Percentiles rank a stretch among this genome's conserved stretches.
Conservation (phyloP, 139 green algal species). For the Coelastrella sp. region DNA sequence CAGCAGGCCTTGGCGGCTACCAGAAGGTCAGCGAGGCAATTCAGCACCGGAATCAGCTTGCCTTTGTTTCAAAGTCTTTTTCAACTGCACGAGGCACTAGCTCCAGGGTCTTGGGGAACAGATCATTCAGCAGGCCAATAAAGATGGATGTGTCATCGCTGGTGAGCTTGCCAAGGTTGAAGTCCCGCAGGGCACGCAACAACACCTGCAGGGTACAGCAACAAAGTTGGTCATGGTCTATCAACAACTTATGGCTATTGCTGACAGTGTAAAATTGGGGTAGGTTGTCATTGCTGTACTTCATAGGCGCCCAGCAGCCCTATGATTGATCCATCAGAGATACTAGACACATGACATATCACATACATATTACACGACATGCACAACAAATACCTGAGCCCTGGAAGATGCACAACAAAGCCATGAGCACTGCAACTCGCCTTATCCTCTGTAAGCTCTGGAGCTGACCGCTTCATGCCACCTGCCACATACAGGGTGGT, state of each 20-base stretch:
- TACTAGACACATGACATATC: too few relatives aligned
- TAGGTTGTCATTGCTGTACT: neutral
- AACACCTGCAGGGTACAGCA: slow-evolving; percentile 66
- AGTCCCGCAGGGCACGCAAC: slow-evolving; percentile 92
- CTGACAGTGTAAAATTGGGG: too few relatives aligned
- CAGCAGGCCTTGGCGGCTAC: too few relatives aligned
- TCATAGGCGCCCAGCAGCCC: too few relatives aligned
- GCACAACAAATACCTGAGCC: too few relatives aligned
- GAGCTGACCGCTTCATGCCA: slow-evolving; percentile 90
- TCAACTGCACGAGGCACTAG: slow-evolving; percentile 85
- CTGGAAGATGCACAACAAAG: neutral
- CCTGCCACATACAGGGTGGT: slow-evolving; percentile 95
- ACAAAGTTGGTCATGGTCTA: neutral
- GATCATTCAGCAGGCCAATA: slow-evolving; percentile 92
- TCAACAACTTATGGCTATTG: too few relatives aligned
- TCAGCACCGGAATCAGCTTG: neutral
- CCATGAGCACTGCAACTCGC: slow-evolving; percentile 46
- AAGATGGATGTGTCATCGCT: slow-evolving; percentile 93
- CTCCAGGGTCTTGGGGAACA: slow-evolving; percentile 91
- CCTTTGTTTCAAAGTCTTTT: slow-evolving; percentile 82
- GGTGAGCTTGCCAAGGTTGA: slow-evolving; percentile 96
- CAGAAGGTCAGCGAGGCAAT: too few relatives aligned
- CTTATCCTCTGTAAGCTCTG: slow-evolving; percentile 92
- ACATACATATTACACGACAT: too few relatives aligned
- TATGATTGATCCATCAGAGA: too few relatives aligned